Evolutionary conservation across 73 alveolate species (phyloP).

Genomic region (Paramecium caudatum): DNA sequence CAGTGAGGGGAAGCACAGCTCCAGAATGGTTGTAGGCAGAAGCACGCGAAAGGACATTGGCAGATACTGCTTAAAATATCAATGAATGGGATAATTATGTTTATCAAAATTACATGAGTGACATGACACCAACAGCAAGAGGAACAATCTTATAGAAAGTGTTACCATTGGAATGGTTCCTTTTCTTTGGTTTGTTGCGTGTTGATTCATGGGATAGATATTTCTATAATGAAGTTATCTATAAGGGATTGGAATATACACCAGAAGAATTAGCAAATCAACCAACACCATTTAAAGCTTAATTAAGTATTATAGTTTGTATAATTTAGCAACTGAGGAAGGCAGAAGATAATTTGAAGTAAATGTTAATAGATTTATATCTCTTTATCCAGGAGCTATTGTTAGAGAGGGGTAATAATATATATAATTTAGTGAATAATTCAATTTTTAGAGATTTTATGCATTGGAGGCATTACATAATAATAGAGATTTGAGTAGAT

Average conservation of each 20-base stretch:
- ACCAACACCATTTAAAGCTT: slow-evolving; percentile 59
- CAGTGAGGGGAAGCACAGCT: slow-evolving; percentile 73
- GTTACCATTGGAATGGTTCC: slow-evolving; percentile 67
- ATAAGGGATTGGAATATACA: slow-evolving; percentile 8
- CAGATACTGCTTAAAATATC: slow-evolving; percentile 68
- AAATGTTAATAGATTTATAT: slow-evolving; percentile 67
- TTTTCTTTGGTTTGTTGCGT: slow-evolving; percentile 63
- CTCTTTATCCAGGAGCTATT: slow-evolving; percentile 63
- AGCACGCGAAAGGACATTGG: slow-evolving; percentile 72
- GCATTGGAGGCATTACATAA: slow-evolving; percentile 73
- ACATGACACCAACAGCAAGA: slow-evolving; percentile 78
- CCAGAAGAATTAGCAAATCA: slow-evolving; percentile 41
- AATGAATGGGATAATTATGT: slow-evolving; percentile 74
- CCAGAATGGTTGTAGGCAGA: slow-evolving; percentile 76
- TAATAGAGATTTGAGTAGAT: slow-evolving; percentile 69
- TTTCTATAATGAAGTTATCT: slow-evolving; percentile 73
- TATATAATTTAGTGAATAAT: slow-evolving; percentile 48
- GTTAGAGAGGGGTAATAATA: slow-evolving; percentile 61
- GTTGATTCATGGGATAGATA: slow-evolving; percentile 77
- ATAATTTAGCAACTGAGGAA: slow-evolving; percentile 58
- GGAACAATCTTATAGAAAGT: slow-evolving; percentile 61
- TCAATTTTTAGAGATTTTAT: slow-evolving; percentile 73
- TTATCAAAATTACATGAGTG: slow-evolving; percentile 72
- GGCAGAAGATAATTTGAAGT: slow-evolving; percentile 76
- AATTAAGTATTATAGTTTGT: slow-evolving; percentile 40